These are phyloP conservation scores for Viola pubescens DNA, from an alignment of 441 rosid genomes.

Conservation along the genomic window DNA sequence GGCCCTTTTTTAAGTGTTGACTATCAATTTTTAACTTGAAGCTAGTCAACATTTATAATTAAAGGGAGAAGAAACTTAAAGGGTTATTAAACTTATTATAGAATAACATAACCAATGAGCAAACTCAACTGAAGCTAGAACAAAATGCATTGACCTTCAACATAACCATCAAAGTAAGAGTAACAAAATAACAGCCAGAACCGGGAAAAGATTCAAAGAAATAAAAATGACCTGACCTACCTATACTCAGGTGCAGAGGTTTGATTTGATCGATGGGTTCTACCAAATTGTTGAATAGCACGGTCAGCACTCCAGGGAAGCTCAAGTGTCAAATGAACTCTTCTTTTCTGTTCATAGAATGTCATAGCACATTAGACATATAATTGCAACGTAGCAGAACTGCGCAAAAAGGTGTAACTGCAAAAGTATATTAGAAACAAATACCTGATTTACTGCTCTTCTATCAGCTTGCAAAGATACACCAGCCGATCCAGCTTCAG, in stretches of 20 bases:
- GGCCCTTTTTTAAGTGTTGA: not conserved
- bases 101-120: not conserved
- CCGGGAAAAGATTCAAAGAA: constrained; percentile 7
- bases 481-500: constrained; percentile 99
- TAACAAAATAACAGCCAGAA: not conserved
- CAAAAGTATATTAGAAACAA: constrained; percentile 13
- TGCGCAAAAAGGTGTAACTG: not conserved
- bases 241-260: constrained; percentile 99
- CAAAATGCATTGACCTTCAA: not conserved
- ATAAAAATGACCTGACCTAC: constrained; percentile 28
- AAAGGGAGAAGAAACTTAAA: not conserved
- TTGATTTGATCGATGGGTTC: constrained; percentile 98
- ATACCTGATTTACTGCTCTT: constrained; percentile 87
- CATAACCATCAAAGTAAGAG: not conserved
- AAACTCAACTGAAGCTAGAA: not conserved
- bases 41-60: not conserved
- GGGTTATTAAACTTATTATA: not conserved
- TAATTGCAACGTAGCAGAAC: constrained; percentile 5
- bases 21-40: not conserved
- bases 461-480: constrained; percentile 98
- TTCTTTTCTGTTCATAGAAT: constrained; percentile 57
- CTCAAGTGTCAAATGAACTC: constrained; percentile 94
- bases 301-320: constrained; percentile 99
- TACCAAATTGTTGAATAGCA: constrained; percentile 98
- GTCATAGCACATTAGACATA: constrained; percentile 14